A percentile compares a stretch with the other conserved stretches of the same genome.
These are phyloP conservation scores for Oxyria digyna DNA, from an alignment of 148 eudicot genomes.

Conservation along the genomic window DNA sequence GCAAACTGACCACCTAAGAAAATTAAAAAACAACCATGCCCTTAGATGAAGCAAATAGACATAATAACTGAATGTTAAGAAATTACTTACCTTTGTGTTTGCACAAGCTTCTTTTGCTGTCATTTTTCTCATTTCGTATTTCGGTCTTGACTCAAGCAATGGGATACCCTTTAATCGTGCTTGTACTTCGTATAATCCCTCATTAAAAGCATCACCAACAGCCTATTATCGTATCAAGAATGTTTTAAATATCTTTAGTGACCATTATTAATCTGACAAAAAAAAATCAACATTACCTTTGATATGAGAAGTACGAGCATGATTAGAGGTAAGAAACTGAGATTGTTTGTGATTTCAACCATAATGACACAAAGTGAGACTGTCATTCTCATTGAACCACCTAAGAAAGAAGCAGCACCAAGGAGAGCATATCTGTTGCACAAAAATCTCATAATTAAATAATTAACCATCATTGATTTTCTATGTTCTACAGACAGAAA, in stretches of 20 bases:
- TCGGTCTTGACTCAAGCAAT: constrained; percentile 82
- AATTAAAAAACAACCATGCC: neutral
- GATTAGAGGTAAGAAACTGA: constrained; percentile 87
- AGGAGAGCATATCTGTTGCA: constrained; percentile 71
- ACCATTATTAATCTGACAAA: neutral
- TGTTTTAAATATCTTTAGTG: neutral
- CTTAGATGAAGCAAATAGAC: no score
- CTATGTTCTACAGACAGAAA: neutral
- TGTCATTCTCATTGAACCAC: constrained; percentile 98
- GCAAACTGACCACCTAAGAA: constrained; percentile 61
- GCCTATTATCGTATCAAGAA: neutral
- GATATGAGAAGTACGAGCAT: constrained; percentile 99
- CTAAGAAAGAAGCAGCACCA: constrained; percentile 97
- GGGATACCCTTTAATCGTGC: constrained; percentile 83
- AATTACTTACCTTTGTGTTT: constrained; percentile 46
- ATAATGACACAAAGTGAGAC: constrained; percentile 95
- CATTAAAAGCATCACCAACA: constrained; percentile 97
- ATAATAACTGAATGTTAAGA: no score
- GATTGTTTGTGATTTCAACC: constrained; percentile 96
- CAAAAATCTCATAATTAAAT: neutral
- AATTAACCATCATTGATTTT: neutral
- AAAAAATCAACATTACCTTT: constrained; percentile 7
- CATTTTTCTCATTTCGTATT: constrained; percentile 76
- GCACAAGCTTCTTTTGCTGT: constrained; percentile 78
- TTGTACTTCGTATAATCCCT: constrained; percentile 94